These are phyloP conservation scores for Phytophthora brassicae DNA, from an alignment of 352 stramenopile species.

Conservation along the genomic window DNA sequence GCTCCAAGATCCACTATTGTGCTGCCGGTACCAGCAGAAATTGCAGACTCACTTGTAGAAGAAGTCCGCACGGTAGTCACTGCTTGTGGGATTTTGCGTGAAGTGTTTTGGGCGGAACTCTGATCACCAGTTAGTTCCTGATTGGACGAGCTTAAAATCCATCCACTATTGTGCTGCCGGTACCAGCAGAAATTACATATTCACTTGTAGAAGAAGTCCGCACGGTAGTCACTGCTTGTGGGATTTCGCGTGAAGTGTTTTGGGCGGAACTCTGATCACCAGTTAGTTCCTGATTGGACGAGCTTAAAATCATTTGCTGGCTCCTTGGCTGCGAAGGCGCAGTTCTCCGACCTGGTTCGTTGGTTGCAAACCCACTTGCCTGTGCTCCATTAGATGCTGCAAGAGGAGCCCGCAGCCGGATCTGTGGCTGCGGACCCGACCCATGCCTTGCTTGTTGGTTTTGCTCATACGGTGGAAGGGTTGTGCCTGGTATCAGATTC, in stretches of 20 bases:
- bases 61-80: neutral
- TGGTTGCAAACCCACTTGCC: conserved; percentile 2
- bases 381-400: neutral
- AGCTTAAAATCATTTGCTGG: neutral
- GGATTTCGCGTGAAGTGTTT: neutral
- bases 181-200: too few relatives aligned
- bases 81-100: neutral
- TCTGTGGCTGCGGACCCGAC: neutral
- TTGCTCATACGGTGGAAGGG: neutral
- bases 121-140: conserved; percentile 3
- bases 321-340: neutral
- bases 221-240: neutral
- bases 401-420: neutral
- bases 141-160: too few relatives aligned
- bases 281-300: neutral
- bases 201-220: neutral
- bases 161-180: conserved; percentile 3
- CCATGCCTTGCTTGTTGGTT: neutral
- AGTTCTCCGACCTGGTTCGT: neutral
- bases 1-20: conserved; percentile 14
- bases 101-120: conserved; percentile 1
- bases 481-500: conserved; percentile 3
- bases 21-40: too few relatives aligned
- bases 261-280: conserved; percentile 4
- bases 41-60: neutral